Conservation (phyloP, 139 green algal species). For the Auxenochlorella protothecoides region DNA sequence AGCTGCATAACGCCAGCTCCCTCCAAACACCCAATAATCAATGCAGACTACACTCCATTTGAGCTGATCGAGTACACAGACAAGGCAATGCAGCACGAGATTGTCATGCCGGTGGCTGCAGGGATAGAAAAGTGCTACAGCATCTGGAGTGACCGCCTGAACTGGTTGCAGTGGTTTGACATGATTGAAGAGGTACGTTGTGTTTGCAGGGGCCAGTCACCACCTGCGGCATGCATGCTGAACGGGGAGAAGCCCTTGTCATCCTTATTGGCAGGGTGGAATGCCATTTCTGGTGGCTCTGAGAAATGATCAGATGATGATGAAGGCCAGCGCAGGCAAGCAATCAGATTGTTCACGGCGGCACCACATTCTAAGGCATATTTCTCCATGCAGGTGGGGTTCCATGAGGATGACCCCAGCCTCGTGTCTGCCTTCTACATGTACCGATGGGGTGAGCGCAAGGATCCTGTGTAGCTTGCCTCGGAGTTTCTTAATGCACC, state of each 20-base stretch:
- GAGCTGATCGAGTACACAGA: conserved; percentile 30
- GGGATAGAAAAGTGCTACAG: conserved; percentile 15
- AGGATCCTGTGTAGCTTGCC: background rate
- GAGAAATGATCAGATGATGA: too few species aligned
- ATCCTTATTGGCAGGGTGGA: too few species aligned
- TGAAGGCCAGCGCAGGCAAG: too few species aligned
- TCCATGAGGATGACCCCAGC: conserved; percentile 14
- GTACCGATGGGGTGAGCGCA: conserved; percentile 29
- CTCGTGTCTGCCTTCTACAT: conserved; percentile 21
- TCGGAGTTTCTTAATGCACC: background rate
- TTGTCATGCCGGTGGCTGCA: conserved; percentile 1
- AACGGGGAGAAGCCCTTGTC: too few species aligned
- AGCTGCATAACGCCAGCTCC: too few species aligned
- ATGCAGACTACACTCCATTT: conserved; percentile 21
- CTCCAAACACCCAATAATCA: too few species aligned
- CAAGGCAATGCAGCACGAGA: conserved; percentile 20
- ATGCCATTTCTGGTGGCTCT: too few species aligned
- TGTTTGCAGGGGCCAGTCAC: too few species aligned
- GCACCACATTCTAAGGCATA: too few species aligned
- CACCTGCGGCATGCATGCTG: too few species aligned
- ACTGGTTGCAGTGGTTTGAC: conserved; percentile 32
- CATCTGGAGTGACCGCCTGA: conserved; percentile 21
- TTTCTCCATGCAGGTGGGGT: conserved; percentile 11
- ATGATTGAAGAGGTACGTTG: conserved; percentile 24
- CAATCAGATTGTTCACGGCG: too few species aligned